Conservation (phyloP, 345 rosid genomes). For the Eucalyptus marginata region DNA sequence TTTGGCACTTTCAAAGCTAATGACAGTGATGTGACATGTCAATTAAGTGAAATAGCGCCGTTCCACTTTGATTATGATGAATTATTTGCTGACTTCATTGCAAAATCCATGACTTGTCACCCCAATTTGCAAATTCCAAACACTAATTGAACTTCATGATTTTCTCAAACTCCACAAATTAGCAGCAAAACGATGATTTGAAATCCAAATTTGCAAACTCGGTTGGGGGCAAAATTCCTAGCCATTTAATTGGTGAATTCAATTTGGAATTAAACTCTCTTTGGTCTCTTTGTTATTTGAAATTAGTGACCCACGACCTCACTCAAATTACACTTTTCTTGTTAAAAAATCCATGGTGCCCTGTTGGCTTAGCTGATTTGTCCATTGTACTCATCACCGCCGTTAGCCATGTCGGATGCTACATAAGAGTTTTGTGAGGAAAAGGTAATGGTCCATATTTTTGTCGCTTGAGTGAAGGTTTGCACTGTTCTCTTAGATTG, state of each 20-base stretch:
- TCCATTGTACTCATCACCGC: background rate
- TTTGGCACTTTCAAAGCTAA: background rate
- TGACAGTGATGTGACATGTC: background rate
- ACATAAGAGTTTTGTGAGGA: background rate
- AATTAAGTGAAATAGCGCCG: fast-evolving
- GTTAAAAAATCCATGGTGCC: too few relatives aligned
- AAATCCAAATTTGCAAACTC: background rate
- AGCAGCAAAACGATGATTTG: background rate
- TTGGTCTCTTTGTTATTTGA: background rate
- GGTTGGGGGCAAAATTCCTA: background rate
- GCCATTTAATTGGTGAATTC: background rate
- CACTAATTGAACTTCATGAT: background rate
- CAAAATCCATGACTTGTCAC: background rate
- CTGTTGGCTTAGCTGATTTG: too few relatives aligned
- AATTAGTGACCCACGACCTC: background rate
- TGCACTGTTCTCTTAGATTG: background rate
- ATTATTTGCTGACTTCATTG: background rate
- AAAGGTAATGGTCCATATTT: background rate
- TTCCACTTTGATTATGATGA: too few relatives aligned
- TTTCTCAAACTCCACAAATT: background rate
- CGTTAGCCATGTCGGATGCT: background rate
- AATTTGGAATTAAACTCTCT: background rate
- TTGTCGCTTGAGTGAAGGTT: background rate
- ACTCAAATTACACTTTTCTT: background rate
- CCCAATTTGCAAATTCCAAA: background rate